A percentile compares a stretch with the other conserved stretches of the same genome.
phyloP scores from a whole-genome alignment of 148 eudicot species.

The Camellia japonica region DNA sequence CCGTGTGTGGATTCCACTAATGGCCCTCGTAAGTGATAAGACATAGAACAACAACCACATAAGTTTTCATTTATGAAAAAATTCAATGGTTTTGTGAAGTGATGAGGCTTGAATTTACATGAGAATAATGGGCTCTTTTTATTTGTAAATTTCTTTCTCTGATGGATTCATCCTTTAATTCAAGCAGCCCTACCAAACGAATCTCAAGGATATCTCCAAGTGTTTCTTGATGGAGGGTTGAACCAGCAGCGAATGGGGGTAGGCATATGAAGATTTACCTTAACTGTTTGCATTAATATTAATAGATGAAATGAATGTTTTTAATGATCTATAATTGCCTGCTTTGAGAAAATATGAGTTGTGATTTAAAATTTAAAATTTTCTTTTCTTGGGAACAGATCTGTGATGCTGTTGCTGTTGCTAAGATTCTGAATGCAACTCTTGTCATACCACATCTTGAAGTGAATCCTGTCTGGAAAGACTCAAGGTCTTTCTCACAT shows the following conservation, averaged over 20 bases:
- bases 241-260: slow-evolving; percentile 99
- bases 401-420: slow-evolving; percentile 98
- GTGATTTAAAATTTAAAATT: not conserved
- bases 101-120: not conserved
- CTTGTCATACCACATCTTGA: slow-evolving; percentile 91
- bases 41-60: not conserved
- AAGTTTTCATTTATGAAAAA: not conserved
- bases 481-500: slow-evolving; percentile 58
- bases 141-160: slow-evolving; percentile 13
- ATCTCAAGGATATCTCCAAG: slow-evolving; percentile 83
- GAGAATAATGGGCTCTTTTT: not conserved
- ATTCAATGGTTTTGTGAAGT: not conserved
- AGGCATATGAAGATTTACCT: slow-evolving; percentile 21
- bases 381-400: slow-evolving; percentile 42
- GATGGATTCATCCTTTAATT: slow-evolving; percentile 18
- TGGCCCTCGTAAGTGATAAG: slow-evolving; percentile 48
- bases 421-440: slow-evolving; percentile 93
- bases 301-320: not conserved
- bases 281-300: not conserved
- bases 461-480: slow-evolving; percentile 98
- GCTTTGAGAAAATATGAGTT: slow-evolving; percentile 4
- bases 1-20: slow-evolving; percentile 46
- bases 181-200: slow-evolving; percentile 62
- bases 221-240: slow-evolving; percentile 95
- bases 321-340: not conserved